Conservation (phyloP, 1,284 basidiomycete species). For the Singerocomus rubriflavus region DNA sequence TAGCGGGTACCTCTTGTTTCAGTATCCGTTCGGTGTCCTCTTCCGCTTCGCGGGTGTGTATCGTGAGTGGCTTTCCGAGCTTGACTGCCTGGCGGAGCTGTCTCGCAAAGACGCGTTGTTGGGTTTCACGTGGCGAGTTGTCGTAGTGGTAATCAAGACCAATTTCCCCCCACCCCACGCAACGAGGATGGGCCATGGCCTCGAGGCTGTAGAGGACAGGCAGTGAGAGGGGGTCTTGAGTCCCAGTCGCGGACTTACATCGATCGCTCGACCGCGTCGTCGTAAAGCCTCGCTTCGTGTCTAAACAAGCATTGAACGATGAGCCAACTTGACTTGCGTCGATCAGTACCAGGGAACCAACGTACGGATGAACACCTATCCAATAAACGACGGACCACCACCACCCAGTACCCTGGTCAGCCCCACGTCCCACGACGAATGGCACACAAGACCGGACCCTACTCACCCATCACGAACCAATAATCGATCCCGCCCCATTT, state of each 20-base stretch:
- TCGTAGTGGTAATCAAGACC: constrained; percentile 84
- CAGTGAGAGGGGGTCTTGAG: background rate
- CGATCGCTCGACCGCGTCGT: constrained; percentile 61
- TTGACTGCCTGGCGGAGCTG: constrained; percentile 67
- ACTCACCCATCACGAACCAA: constrained; percentile 73
- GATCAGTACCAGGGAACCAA: background rate
- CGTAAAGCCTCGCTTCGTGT: constrained; percentile 70
- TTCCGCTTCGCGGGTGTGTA: constrained; percentile 80
- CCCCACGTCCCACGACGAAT: background rate
- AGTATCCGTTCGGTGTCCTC: constrained; percentile 75
- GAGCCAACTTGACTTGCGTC: background rate
- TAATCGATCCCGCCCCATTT: constrained; percentile 67
- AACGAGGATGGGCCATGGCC: constrained; percentile 74
- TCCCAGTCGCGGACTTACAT: constrained; percentile 46
- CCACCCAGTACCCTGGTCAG: background rate
- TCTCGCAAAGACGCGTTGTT: constrained; percentile 60
- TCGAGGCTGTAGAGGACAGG: constrained; percentile 46
- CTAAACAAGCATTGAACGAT: constrained; percentile 33
- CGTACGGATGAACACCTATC: constrained; percentile 73
- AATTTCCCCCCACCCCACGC: constrained; percentile 83
- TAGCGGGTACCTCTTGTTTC: constrained; percentile 65
- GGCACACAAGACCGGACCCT: background rate
- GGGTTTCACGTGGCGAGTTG: constrained; percentile 64
- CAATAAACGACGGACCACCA: background rate
- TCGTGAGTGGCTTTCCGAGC: constrained; percentile 70